Percentiles rank a stretch among this genome's conserved stretches.
These are phyloP conservation scores for Kodamaea laetipori DNA, from an alignment of 805 yeast genomes.

Conservation along the genomic window DNA sequence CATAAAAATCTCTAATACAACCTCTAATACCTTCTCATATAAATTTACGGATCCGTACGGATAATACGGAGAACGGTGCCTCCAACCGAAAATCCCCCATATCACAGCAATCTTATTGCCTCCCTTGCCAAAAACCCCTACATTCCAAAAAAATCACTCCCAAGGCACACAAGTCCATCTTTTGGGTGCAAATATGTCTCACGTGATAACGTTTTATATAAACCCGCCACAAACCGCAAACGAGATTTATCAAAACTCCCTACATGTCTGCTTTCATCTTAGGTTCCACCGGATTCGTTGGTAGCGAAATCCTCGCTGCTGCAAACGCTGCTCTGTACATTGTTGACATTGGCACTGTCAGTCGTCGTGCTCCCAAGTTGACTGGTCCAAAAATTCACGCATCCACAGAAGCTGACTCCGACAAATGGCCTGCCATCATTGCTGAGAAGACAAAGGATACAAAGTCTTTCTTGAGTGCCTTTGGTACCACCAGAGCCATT, in stretches of 20 bases:
- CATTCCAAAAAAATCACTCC: no score
- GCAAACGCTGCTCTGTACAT: conserved; percentile 41
- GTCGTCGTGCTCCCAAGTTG: conserved; percentile 49
- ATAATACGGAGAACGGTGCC: no score
- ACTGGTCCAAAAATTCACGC: conserved; percentile 35
- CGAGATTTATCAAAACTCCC: background rate
- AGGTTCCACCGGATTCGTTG: conserved; percentile 84
- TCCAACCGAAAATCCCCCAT: no score
- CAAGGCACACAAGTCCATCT: no score
- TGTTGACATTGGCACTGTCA: conserved; percentile 47
- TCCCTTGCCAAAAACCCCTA: no score
- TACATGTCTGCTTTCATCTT: conserved; percentile 29
- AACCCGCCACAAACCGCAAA: background rate
- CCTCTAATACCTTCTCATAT: no score
- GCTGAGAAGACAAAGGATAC: conserved; percentile 32
- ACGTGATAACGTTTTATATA: no score
- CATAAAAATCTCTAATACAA: no score
- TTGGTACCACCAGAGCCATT: conserved; percentile 72
- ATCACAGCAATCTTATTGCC: no score
- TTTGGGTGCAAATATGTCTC: no score
- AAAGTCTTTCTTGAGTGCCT: conserved; percentile 57
- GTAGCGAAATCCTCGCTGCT: conserved; percentile 53
- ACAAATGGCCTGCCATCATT: conserved; percentile 52
- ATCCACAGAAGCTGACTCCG: conserved; percentile 47
- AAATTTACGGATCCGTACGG: no score